These are phyloP conservation scores for Cladosporium sp. DNA, from an alignment of 2,329 filamentous ascomycete species.

Conservation along the genomic window DNA sequence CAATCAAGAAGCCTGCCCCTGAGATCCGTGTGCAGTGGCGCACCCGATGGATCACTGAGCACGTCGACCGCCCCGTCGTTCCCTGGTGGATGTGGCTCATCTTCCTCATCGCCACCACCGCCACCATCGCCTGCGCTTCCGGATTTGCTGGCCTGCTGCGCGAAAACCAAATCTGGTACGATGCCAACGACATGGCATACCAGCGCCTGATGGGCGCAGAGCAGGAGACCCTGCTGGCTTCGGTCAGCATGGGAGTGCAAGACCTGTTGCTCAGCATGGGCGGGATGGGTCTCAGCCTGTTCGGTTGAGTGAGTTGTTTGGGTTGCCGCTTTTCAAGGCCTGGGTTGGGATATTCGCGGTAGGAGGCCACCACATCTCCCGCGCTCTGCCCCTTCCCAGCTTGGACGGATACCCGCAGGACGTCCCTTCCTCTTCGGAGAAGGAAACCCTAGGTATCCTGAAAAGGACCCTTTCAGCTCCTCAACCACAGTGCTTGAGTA, in stretches of 20 bases:
- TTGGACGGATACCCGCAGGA: neutral
- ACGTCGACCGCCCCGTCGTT: constrained; percentile 1
- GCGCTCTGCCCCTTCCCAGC: neutral
- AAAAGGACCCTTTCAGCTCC: neutral
- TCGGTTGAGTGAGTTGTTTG: constrained; percentile 12
- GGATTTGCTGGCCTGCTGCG: constrained; percentile 11
- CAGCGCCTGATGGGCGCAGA: constrained; percentile 1
- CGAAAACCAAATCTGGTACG: constrained; percentile 14
- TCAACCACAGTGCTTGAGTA: neutral
- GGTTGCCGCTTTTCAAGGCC: constrained; percentile 4
- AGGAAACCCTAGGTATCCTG: neutral
- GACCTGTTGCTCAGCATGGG: neutral
- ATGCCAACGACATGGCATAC: constrained; percentile 15
- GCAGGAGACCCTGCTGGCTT: constrained; percentile 1
- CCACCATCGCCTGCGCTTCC: neutral
- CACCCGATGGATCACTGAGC: neutral
- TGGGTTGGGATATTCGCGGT: neutral
- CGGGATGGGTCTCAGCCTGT: neutral
- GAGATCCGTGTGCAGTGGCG: neutral
- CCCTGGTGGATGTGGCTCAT: constrained; percentile 14
- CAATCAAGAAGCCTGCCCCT: neutral
- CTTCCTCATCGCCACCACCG: neutral
- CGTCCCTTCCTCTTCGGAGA: neutral
- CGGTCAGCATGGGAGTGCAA: neutral
- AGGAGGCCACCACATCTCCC: neutral